A percentile compares a stretch with the other conserved stretches of the same genome.
phyloP scores from a whole-genome alignment of 345 rosid genomes.

The Geranium brycei region DNA sequence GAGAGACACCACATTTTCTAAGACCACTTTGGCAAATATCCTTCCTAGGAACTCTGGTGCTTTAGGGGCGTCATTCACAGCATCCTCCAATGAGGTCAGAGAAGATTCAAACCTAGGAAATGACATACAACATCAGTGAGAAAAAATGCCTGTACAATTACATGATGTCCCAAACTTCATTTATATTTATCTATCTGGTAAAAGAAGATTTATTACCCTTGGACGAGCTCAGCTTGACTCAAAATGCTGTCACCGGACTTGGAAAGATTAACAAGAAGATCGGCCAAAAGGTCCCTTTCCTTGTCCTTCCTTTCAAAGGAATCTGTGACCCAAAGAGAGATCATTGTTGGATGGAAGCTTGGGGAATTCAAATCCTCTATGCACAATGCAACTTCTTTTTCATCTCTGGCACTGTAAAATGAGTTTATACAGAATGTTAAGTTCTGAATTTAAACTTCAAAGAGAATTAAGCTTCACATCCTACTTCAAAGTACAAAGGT shows the following conservation, averaged over 20 bases:
- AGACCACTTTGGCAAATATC: conserved; percentile 45
- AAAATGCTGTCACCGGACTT: conserved; percentile 38
- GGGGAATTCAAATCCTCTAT: conserved; percentile 72
- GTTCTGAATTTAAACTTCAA: too few relatives aligned
- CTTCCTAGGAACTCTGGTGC: conserved; percentile 76
- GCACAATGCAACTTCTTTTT: conserved; percentile 73
- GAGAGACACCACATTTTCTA: conserved; percentile 38
- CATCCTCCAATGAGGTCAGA: conserved; percentile 64
- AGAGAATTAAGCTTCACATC: too few relatives aligned
- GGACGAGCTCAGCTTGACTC: conserved; percentile 36
- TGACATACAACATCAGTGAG: neutral
- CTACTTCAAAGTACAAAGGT: too few relatives aligned
- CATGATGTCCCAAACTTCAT: neutral
- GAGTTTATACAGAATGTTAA: neutral
- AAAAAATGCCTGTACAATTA: too few relatives aligned
- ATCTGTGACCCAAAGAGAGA: conserved; percentile 84
- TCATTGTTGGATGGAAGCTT: conserved; percentile 70
- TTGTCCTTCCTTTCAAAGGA: conserved; percentile 88
- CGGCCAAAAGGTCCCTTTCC: conserved; percentile 72
- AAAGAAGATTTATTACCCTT: conserved; percentile 43
- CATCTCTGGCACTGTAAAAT: conserved; percentile 70
- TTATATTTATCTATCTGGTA: neutral
- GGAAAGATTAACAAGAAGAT: conserved; percentile 61
- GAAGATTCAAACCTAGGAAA: conserved; percentile 51
- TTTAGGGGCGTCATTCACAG: conserved; percentile 87